These are phyloP conservation scores for Conringia planisiliqua DNA, from an alignment of 345 rosid genomes.

Conservation along the genomic window DNA sequence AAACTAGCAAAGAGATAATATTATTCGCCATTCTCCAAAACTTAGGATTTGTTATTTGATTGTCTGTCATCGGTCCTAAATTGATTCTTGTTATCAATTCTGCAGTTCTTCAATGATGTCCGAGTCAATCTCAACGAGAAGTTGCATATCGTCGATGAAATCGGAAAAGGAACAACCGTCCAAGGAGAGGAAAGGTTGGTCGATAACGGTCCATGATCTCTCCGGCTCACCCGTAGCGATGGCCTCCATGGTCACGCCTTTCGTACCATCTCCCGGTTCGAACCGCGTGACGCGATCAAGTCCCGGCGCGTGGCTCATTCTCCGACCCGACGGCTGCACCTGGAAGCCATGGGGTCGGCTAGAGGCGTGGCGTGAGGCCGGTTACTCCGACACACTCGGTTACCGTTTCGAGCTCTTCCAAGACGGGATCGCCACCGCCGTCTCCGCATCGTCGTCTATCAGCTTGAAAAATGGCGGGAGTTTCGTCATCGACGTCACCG, in stretches of 20 bases:
- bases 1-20: background rate
- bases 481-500: conserved; percentile 66
- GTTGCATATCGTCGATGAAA: conserved; percentile 53
- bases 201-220: conserved; percentile 84
- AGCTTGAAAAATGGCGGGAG: conserved; percentile 75
- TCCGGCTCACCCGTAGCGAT: conserved; percentile 96
- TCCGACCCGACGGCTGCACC: conserved; percentile 69
- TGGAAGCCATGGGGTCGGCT: conserved; percentile 98
- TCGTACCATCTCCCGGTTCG: conserved; percentile 84
- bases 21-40: background rate
- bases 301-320: conserved; percentile 94
- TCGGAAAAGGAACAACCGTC: conserved; percentile 51
- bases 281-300: conserved; percentile 77
- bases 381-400: conserved; percentile 55
- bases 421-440: conserved; percentile 44
- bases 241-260: conserved; percentile 98
- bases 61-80: background rate
- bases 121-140: conserved; percentile 30
- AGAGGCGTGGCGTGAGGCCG: conserved; percentile 82
- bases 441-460: conserved; percentile 43
- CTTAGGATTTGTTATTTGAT: background rate
- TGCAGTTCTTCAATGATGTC: conserved; percentile 60
- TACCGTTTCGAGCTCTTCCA: conserved; percentile 79
- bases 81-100: background rate
- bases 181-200: conserved; percentile 93